Evolutionary conservation across 148 eudicot genomes (phyloP).

Genomic region (Limonium bicolor): DNA sequence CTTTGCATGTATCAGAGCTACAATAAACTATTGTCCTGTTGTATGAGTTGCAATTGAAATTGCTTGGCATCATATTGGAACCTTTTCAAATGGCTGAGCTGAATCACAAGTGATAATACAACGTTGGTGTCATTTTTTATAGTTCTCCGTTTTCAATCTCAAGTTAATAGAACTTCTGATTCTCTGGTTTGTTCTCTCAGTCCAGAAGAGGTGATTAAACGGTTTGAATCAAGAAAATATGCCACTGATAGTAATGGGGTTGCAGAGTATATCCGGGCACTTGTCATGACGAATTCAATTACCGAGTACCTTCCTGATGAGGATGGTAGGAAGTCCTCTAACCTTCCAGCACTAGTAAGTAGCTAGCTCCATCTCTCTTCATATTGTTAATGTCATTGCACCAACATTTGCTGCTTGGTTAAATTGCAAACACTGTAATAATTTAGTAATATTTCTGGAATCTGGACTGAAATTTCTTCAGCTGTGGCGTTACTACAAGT

Average conservation of each 20-base stretch:
- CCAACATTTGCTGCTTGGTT: too few species aligned
- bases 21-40: neutral
- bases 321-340: conserved; percentile 79
- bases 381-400: too few species aligned
- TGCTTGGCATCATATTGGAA: too few species aligned
- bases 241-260: conserved; percentile 82
- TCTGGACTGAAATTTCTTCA: too few species aligned
- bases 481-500: neutral
- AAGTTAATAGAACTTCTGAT: too few species aligned
- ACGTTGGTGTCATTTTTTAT: too few species aligned
- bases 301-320: conserved; percentile 87
- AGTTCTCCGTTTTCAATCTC: too few species aligned
- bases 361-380: neutral
- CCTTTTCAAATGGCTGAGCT: too few species aligned
- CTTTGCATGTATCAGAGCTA: neutral
- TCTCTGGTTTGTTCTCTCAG: conserved; percentile 27
- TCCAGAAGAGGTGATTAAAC: conserved; percentile 79
- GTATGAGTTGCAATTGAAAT: too few species aligned
- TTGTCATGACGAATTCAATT: conserved; percentile 79
- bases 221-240: conserved; percentile 63
- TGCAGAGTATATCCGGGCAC: conserved; percentile 77
- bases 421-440: neutral
- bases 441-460: too few species aligned
- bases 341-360: conserved; percentile 72
- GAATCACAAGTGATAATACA: too few species aligned